These are phyloP conservation scores for Dentipellis sp. DNA, from an alignment of 768 basidiomycete species.

Conservation along the genomic window DNA sequence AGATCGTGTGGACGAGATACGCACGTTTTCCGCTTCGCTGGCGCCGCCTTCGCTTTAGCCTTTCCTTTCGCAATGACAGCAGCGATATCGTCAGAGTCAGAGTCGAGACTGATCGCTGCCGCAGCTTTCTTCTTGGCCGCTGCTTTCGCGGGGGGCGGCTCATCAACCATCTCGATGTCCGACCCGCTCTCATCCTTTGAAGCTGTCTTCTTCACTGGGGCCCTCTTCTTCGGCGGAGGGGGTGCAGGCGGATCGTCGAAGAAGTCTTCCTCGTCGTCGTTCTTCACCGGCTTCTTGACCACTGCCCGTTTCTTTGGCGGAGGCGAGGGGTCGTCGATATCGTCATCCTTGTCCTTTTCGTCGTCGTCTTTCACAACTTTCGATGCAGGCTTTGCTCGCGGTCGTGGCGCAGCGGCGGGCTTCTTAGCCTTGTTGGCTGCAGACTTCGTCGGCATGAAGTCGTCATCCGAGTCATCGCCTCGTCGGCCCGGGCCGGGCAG, in stretches of 20 bases:
- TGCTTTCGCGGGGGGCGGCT: constrained; percentile 11
- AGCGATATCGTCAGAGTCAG: constrained; percentile 30
- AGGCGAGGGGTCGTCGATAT: constrained; percentile 6
- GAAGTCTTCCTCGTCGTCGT: constrained; percentile 22
- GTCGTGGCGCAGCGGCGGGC: constrained; percentile 17
- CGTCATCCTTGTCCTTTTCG: constrained; percentile 17
- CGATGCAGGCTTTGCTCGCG: constrained; percentile 35
- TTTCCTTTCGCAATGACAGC: constrained; percentile 30
- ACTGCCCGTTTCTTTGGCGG: constrained; percentile 17
- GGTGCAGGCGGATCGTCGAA: constrained; percentile 20
- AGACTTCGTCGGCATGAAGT: constrained; percentile 45
- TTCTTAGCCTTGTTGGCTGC: constrained; percentile 26
- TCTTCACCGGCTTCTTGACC: constrained; percentile 18
- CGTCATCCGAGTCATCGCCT: constrained; percentile 32
- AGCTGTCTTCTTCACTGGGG: constrained; percentile 1
- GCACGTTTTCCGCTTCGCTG: constrained; percentile 63
- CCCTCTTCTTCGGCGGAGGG: constrained; percentile 3
- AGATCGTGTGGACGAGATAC: constrained; percentile 6
- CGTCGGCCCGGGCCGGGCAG: constrained; percentile 31
- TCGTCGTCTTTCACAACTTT: constrained; percentile 32
- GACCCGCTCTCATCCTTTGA: neutral
- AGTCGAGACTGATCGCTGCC: constrained; percentile 30
- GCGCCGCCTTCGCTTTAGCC: constrained; percentile 31
- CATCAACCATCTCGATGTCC: neutral
- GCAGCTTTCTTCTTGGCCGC: constrained; percentile 21